These are phyloP conservation scores for Galerina marginata DNA, from an alignment of 768 basidiomycete species.

Conservation along the genomic window DNA sequence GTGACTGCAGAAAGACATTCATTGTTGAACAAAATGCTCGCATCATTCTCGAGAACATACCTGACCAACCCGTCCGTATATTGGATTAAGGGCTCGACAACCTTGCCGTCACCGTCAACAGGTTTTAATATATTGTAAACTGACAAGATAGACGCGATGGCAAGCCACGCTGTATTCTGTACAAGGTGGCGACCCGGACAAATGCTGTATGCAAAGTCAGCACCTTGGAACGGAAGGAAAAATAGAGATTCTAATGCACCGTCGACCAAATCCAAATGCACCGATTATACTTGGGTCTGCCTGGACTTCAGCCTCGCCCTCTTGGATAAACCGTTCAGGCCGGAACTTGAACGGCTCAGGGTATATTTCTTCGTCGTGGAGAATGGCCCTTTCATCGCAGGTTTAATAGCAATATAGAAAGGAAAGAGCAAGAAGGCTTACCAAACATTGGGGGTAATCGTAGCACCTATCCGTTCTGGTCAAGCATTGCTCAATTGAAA, in stretches of 20 bases:
- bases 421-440: conserved; percentile 8
- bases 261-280: conserved; percentile 40
- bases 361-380: conserved; percentile 56
- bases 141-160: conserved; percentile 32
- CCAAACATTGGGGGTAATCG: conserved; percentile 34
- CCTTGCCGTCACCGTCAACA: conserved; percentile 32
- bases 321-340: conserved; percentile 58
- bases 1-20: conserved; percentile 21
- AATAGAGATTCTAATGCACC: conserved; percentile 21
- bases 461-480: conserved; percentile 24
- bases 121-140: conserved; percentile 36
- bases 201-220: conserved; percentile 24
- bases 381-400: conserved; percentile 38
- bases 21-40: neutral
- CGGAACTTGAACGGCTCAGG: conserved; percentile 56
- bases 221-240: neutral
- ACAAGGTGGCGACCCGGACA: conserved; percentile 44
- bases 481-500: neutral
- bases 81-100: conserved; percentile 22
- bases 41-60: conserved; percentile 11
- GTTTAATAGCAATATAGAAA: neutral
- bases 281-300: conserved; percentile 26
- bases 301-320: conserved; percentile 15
- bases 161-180: conserved; percentile 34
- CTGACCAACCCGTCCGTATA: conserved; percentile 31